Conservation (phyloP, 495 filamentous ascomycete species). For the Bryoglossum gracile region DNA sequence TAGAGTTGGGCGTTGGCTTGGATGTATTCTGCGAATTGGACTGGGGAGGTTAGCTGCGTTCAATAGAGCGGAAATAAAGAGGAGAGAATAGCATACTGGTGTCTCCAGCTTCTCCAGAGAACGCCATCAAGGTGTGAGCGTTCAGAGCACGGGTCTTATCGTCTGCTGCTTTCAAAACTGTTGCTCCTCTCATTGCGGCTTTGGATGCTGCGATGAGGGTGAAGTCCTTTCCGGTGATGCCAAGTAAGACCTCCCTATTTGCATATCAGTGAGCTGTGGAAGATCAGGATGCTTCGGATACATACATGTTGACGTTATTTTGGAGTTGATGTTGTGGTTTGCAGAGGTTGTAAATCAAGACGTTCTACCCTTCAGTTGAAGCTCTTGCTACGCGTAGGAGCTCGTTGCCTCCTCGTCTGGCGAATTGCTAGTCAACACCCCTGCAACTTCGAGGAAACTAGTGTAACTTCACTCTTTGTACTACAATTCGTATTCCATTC, state of each 20-base stretch:
- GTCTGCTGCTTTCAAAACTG: constrained; percentile 90
- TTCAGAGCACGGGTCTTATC: constrained; percentile 92
- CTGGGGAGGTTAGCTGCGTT: constrained; percentile 35
- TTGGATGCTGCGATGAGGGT: constrained; percentile 96
- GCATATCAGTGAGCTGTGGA: constrained; percentile 2
- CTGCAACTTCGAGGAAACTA: no score
- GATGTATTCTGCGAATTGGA: constrained; percentile 99
- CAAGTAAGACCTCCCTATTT: constrained; percentile 90
- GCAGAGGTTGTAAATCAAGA: background rate
- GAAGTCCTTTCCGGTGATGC: constrained; percentile 98
- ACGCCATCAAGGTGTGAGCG: constrained; percentile 93
- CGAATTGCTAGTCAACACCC: no score
- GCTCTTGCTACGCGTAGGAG: constrained; percentile 12
- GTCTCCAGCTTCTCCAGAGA: constrained; percentile 91
- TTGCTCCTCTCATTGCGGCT: constrained; percentile 93
- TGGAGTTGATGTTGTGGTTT: constrained; percentile 9
- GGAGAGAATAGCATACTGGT: constrained; percentile 54
- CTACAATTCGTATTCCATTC: no score
- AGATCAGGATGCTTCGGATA: background rate
- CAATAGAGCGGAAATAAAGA: background rate
- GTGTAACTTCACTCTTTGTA: no score
- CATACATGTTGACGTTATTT: constrained; percentile 23
- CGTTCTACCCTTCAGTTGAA: background rate
- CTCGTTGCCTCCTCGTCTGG: constrained; percentile 11
- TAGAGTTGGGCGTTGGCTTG: constrained; percentile 98